Evolutionary conservation across 83 land plant genomes (phyloP).

Genomic region (Diphasiastrum complanatum): DNA sequence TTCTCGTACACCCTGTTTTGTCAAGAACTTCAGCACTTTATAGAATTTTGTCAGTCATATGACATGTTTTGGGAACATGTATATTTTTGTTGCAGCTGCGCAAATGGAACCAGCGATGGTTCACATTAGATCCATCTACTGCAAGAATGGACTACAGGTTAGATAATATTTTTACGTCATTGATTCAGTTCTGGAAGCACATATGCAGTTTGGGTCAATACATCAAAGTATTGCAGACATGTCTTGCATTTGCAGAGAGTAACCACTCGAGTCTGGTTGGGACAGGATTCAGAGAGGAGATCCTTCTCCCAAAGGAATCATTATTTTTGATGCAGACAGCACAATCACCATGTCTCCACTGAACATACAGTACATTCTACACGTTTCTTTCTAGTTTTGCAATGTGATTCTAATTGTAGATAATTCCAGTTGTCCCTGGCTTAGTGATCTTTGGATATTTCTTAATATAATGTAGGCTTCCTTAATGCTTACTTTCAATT

Average conservation of each 20-base stretch:
- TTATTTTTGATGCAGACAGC: conserved; percentile 33
- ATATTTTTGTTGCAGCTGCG: conserved; percentile 58
- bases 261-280: too few species aligned
- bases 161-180: not conserved
- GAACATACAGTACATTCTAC: conserved; percentile 36
- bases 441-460: conserved; percentile 7
- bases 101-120: conserved; percentile 98
- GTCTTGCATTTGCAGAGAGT: too few species aligned
- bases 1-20: too few species aligned
- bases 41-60: too few species aligned
- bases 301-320: conserved; percentile 22
- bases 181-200: not conserved
- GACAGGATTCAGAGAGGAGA: conserved; percentile 35
- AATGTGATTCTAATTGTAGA: too few species aligned
- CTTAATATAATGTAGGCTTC: not conserved
- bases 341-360: conserved; percentile 33
- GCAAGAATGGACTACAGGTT: conserved; percentile 98
- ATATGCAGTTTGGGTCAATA: not conserved
- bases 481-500: not conserved
- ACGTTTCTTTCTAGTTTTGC: not conserved
- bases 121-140: conserved; percentile 86
- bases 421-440: too few species aligned
- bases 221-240: not conserved
- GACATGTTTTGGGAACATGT: too few species aligned
- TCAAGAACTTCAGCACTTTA: too few species aligned